Evolutionary conservation across 2,329 filamentous ascomycete species (phyloP), one percentile per base, ranked within the genome.

Genomic region (Ophiostoma australiae): DNA sequence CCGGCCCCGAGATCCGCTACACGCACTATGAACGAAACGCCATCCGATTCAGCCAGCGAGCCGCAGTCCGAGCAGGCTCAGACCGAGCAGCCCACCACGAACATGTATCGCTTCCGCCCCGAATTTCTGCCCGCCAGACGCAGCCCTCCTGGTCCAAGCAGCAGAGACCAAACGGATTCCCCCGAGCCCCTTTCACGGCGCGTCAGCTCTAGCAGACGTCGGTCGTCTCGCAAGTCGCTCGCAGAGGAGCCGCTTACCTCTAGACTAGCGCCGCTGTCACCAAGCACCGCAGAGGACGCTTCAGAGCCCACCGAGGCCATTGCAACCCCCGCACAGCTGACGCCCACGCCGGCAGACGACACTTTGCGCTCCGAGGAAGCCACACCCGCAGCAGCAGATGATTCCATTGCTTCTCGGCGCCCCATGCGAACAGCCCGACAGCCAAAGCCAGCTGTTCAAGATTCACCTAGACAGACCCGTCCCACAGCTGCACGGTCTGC

Each of bases 401-500:
- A 67, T 15, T 61, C 35, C 23, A 70, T 70, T 44, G 69, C 72
- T 4, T n/a, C 69, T 2, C 73, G 71, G 13, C 72, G 72, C 1
- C 71, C 73, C 1, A 20, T 69, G 35, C 68, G 71, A 70, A 67
- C 69, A 69, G 72, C 69, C 31, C 72, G 73, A 23, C 69, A 67
- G 11, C 20, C 71, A n/a, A 69, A 35, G 61, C 39, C 58, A 17
- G 61, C 37, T 1, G 39, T 52, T 6, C 41, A 39, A 15, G 52
- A 72, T 35, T 27, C 71, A 10, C 65, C 67, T 2, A 69, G 48
- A 61, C n/a, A 61, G 39, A 15, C 17, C 23, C 58, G 65, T 20
- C 68, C 33, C 5, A 20, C 44, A 31, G 48, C 68, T 10, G 33
- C 68, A 31, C 69, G 44, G 37, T 37, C 61, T 20, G 31, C 15